A percentile compares a stretch with the other conserved stretches of the same genome.
Conservation (phyloP, 306 rosid species). For the Lupinus albus region DNA sequence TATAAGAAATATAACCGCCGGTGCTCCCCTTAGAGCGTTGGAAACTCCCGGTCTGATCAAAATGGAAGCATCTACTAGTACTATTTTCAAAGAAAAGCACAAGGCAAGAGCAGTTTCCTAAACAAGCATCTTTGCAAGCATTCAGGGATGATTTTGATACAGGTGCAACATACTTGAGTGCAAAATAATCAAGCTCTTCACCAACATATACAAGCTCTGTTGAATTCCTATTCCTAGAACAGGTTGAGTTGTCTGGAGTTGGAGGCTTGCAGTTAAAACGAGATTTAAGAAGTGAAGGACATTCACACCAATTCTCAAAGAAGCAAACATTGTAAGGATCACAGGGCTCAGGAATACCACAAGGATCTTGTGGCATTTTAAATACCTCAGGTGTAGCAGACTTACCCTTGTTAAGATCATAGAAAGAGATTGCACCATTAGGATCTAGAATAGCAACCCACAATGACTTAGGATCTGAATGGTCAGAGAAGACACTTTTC, state of each 20-base stretch:
- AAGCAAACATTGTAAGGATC: slow-evolving; percentile 66
- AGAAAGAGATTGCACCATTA: slow-evolving; percentile 67
- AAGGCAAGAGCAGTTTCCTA: slow-evolving; percentile 74
- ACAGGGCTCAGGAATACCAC: slow-evolving; percentile 84
- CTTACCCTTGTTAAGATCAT: slow-evolving; percentile 53
- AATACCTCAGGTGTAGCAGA: slow-evolving; percentile 48
- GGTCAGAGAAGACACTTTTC: slow-evolving; percentile 58
- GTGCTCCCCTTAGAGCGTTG: slow-evolving; percentile 49
- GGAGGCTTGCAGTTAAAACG: slow-evolving; percentile 64
- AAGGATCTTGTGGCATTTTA: slow-evolving; percentile 63
- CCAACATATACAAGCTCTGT: slow-evolving; percentile 66
- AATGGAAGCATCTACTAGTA: slow-evolving; percentile 68
- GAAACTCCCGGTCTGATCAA: slow-evolving; percentile 73
- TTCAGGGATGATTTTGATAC: slow-evolving; percentile 58
- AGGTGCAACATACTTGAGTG: slow-evolving; percentile 61
- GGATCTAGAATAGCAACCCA: slow-evolving; percentile 76
- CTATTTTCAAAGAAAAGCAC: slow-evolving; percentile 78
- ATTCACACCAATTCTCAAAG: slow-evolving; percentile 64
- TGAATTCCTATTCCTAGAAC: slow-evolving; percentile 49
- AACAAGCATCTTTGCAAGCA: slow-evolving; percentile 65
- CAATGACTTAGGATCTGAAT: slow-evolving; percentile 49
- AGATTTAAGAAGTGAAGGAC: slow-evolving; percentile 75
- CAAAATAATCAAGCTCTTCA: slow-evolving; percentile 64
- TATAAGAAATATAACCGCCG: slow-evolving; percentile 58
- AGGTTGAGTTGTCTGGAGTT: slow-evolving; percentile 59